Evolutionary conservation across 1,139 yeast genomes (phyloP), one percentile per base, ranked within the genome.

Genomic region (Candida buenavistaensis): DNA sequence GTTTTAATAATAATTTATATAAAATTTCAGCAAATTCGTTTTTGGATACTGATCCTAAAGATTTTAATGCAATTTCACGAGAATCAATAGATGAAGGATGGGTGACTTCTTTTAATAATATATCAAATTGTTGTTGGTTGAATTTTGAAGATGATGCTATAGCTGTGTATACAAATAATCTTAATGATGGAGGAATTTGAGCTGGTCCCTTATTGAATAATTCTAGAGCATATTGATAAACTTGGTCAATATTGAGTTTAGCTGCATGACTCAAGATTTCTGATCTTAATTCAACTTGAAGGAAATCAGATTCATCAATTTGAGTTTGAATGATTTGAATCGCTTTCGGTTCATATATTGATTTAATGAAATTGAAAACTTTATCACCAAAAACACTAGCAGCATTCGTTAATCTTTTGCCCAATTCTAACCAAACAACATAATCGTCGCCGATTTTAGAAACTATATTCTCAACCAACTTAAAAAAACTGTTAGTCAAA

Each of bases 381-480:
- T 59, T 63, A 33, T 64, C 64, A n/a, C 68, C 71, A 62, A 81
- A 82, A 0, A 71, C 65, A 14, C 67, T 61, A 12, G 61, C 54
- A 26, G 84, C 55, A 10, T 59, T 45, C 6, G 54, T 51, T 35
- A 84, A 54, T 23, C 76, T 62, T 24, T 62, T 58, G 17, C 76
- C 57, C 31, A 84, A 62, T 45, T 80, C 81, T 28, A 65, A 56
- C 94, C 95, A 85, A 21, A 84, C 87, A 29, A 74, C 77, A 50
- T 69, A 76, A 33, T 61, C 65, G 32, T 78, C 73, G 28, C 72
- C 68, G 31, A 66, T 44, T 40, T 78, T 80, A 24, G 65, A 59
- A 75, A 17, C 19, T 6, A 17, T 7, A 17, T 17, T 17, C 7
- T 17, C 19, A 17, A 17, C 19, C 19, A 17, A 48, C 48, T 68